Evolutionary conservation across 108 stramenopile species (phyloP).

Genomic region (Mediolabrus comicus): DNA sequence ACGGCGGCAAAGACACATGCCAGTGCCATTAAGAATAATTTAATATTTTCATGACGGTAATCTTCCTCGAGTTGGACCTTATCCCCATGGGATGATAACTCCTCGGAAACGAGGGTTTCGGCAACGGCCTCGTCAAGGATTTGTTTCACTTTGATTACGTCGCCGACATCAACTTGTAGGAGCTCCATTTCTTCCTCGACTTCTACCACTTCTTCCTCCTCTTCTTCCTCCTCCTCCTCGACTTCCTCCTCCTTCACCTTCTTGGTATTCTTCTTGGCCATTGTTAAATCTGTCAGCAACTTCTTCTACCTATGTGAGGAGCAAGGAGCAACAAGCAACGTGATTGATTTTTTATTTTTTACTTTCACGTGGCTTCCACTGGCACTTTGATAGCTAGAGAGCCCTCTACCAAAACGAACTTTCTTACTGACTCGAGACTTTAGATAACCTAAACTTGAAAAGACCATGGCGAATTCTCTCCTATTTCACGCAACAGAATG

Average conservation of each 20-base stretch:
- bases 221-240: constrained; percentile 10
- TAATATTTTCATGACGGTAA: constrained; percentile 86
- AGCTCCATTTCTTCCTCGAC: constrained; percentile 70
- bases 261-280: constrained; percentile 32
- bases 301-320: too few species aligned
- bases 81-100: constrained; percentile 48
- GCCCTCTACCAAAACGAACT: too few species aligned
- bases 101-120: constrained; percentile 62
- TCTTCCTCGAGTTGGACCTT: constrained; percentile 72
- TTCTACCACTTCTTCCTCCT: constrained; percentile 30
- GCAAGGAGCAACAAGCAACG: too few species aligned
- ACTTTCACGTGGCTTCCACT: too few species aligned
- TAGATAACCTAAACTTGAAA: too few species aligned
- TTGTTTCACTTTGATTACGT: constrained; percentile 96
- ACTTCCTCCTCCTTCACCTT: constrained; percentile 6
- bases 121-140: constrained; percentile 94
- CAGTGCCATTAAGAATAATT: constrained; percentile 85
- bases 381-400: too few species aligned
- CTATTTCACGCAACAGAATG: constrained; percentile 55
- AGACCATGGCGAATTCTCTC: constrained; percentile 6
- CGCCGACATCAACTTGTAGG: constrained; percentile 92
- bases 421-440: too few species aligned
- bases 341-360: too few species aligned
- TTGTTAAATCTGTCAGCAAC: neutral
- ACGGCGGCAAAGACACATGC: constrained; percentile 91